Evolutionary conservation across 768 basidiomycete genomes (phyloP).

Genomic region (Wakefieldia striispora): DNA sequence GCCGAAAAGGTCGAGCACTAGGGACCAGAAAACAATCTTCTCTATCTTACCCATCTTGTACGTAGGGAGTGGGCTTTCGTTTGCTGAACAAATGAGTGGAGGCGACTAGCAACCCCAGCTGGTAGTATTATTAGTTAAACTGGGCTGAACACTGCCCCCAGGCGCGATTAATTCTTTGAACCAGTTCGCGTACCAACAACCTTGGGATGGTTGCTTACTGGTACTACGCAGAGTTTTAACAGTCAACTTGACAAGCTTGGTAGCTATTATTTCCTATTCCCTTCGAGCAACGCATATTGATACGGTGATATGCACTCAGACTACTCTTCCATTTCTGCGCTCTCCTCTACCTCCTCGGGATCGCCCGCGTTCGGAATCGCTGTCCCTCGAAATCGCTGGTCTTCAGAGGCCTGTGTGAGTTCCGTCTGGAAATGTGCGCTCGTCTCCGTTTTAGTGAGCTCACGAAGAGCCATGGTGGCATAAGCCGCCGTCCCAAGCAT

Average conservation of each 20-base stretch:
- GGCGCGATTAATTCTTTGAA: too few species aligned
- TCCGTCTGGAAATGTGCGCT: slow-evolving; percentile 87
- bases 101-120: too few species aligned
- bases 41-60: slow-evolving; percentile 63
- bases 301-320: not conserved
- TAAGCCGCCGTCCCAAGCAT: slow-evolving; percentile 91
- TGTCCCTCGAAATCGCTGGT: slow-evolving; percentile 75
- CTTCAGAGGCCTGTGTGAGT: slow-evolving; percentile 74
- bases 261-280: too few species aligned
- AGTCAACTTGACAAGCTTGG: too few species aligned
- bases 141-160: not conserved
- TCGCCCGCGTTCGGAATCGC: slow-evolving; percentile 25
- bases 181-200: too few species aligned
- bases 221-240: too few species aligned
- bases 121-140: too few species aligned
- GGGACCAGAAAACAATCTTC: slow-evolving; percentile 81
- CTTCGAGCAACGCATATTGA: too few species aligned
- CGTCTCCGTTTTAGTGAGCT: slow-evolving; percentile 94
- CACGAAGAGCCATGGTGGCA: slow-evolving; percentile 96
- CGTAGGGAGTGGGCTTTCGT: too few species aligned
- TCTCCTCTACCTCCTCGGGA: slow-evolving; percentile 16
- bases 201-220: too few species aligned
- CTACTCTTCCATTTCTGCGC: slow-evolving; percentile 7
- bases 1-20: slow-evolving; percentile 86
- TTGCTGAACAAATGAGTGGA: too few species aligned